A percentile compares a stretch with the other conserved stretches of the same genome.
These are phyloP conservation scores for Aureococcus anophagefferens DNA, from an alignment of 108 stramenopile genomes.

Conservation along the genomic window DNA sequence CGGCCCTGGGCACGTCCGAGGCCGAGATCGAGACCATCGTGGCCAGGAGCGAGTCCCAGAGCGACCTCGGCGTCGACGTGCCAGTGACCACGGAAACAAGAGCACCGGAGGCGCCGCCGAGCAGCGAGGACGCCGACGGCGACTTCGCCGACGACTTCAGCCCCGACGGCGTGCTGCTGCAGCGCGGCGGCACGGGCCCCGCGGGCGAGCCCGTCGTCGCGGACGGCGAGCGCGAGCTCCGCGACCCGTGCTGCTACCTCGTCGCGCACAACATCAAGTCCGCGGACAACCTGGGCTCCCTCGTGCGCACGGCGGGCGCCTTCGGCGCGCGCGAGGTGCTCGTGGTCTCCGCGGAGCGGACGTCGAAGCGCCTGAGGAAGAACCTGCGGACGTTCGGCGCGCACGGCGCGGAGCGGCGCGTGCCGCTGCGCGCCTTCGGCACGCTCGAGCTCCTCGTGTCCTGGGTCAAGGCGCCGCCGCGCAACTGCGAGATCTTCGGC, in stretches of 20 bases:
- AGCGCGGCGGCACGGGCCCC: no score
- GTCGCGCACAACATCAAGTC: not conserved
- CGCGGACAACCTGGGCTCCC: not conserved
- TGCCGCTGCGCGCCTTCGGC: not conserved
- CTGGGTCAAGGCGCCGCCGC: not conserved
- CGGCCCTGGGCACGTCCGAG: no score
- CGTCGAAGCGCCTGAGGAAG: not conserved
- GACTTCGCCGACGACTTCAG: no score
- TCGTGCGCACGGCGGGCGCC: not conserved
- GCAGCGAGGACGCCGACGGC: no score
- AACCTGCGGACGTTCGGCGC: not conserved
- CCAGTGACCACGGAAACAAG: no score
- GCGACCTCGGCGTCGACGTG: no score
- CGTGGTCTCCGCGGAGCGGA: not conserved
- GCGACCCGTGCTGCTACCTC: not conserved
- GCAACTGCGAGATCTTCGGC: not conserved
- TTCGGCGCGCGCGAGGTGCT: not conserved
- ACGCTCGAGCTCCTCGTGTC: not conserved
- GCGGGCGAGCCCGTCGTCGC: no score
- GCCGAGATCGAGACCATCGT: no score
- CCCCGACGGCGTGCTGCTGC: no score
- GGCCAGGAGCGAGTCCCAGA: no score
- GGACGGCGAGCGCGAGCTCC: no score
- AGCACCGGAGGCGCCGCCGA: no score
- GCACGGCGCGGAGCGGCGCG: not conserved